Base-by-base conservation (phyloP, 306 rosid species). In the Acacia confusa region DNA sequence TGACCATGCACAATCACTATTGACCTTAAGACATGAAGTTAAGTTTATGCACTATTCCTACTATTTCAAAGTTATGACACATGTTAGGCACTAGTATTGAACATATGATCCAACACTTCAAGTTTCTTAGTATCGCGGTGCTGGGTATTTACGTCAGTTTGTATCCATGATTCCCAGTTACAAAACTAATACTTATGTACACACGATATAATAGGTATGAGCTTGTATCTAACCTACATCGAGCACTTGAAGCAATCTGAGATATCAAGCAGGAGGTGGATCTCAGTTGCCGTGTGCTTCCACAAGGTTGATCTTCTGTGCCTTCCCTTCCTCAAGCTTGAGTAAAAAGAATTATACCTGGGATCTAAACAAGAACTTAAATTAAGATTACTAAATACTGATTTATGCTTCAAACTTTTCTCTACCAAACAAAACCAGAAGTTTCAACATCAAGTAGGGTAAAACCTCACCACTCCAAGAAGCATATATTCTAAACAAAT, bases 171-270 rank as follows among this genome's bases (percentile, higher is more conserved):
- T 63, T 28, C 20, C 68, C 40, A 28, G 9, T 63, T 28, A 14
- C 17, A 63, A 14, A 27, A 63, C 17, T n/a, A 40, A 55, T 13
- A 22, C 19, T 74, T 74, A 20, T 5, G 52, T 34, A 36, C 41
- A 34, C 68, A 36, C 68, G 38, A 34, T n/a, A 74, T 61, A 65
- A 25, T 63, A 55, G 68, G 34, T n/a, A 25, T 20, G 32, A 48
- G 19, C 68, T 60, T 20, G 77, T 17, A 47, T 73, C 68, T 48
- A 24, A 73, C 58, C 9, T 74, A 4, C 72, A 67, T 67, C 72
- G 36, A 22, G 9, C 45, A 19, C 27, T 36, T 67, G 16, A 67
- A 67, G 72, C 72, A 67, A 67, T 8, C 9, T 4, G 27, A 32
- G 7, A 34, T 36, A 28, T 12, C 15, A 20, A 19, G 72, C 10